Evolutionary conservation across 2,329 filamentous ascomycete genomes (phyloP).

Genomic region (Venturia carpophila): DNA sequence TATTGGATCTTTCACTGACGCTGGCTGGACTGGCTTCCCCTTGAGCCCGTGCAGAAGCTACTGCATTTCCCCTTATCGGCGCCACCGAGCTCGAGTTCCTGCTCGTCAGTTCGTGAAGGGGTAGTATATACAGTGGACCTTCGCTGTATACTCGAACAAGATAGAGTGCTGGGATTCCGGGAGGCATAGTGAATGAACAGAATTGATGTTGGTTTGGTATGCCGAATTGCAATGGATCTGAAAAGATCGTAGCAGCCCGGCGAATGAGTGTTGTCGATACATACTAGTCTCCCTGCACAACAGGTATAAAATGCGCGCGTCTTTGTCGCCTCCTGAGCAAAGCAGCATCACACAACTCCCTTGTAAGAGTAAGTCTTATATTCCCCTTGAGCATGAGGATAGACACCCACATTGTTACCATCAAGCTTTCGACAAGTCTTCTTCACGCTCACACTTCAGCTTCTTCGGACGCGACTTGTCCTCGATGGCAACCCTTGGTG

Average conservation of each 20-base stretch:
- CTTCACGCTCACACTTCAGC: background rate
- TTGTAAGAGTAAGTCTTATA: background rate
- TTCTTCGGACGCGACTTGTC: background rate
- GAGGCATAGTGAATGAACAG: background rate
- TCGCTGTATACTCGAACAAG: background rate
- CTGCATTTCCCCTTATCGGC: background rate
- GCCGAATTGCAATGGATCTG: background rate
- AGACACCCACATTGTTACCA: background rate
- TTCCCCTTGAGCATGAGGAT: background rate
- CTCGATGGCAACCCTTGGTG: too few relatives aligned
- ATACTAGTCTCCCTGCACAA: background rate
- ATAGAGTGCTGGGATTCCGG: background rate
- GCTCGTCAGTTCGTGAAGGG: background rate
- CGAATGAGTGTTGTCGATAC: background rate
- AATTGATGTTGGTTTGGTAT: background rate
- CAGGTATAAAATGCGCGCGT: background rate
- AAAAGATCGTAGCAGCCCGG: background rate
- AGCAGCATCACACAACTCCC: conserved; percentile 1
- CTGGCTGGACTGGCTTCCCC: background rate
- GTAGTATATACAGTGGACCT: background rate
- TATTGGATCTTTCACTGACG: background rate
- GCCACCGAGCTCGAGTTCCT: background rate
- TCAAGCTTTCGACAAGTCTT: background rate
- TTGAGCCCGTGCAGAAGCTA: background rate
- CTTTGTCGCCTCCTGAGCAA: background rate